Evolutionary conservation across 164 flowering plant species (phyloP).

Genomic region (Nelumbo lutea): DNA sequence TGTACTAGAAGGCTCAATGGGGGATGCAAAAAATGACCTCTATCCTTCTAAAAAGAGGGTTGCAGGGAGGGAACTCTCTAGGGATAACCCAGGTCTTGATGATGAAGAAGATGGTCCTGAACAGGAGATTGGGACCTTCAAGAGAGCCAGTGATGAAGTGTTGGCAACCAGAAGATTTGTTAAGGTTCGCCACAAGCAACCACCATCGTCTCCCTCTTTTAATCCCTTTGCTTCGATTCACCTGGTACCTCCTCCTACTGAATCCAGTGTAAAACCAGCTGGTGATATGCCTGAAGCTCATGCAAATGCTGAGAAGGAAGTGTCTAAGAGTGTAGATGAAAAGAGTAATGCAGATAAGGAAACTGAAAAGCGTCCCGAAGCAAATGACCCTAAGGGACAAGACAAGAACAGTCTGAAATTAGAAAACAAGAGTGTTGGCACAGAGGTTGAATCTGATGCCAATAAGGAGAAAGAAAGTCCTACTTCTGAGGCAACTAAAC

Average conservation of each 20-base stretch:
- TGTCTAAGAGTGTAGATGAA: constrained; percentile 20
- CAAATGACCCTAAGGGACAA: constrained; percentile 7
- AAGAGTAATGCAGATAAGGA: constrained; percentile 19
- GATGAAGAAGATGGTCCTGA: constrained; percentile 67
- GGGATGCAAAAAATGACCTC: constrained; percentile 49
- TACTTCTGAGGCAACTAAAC: constrained; percentile 13
- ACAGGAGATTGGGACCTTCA: constrained; percentile 70
- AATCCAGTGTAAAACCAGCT: constrained; percentile 16
- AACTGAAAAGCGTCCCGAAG: constrained; percentile 17
- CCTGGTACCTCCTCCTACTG: constrained; percentile 40
- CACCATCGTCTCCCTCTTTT: constrained; percentile 47
- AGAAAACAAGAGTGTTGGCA: not conserved
- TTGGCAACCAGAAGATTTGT: constrained; percentile 83
- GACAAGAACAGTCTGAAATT: not conserved
- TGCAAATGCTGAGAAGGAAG: constrained; percentile 19
- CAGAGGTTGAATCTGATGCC: constrained; percentile 18
- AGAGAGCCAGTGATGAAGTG: constrained; percentile 87
- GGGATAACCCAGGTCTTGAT: constrained; percentile 80
- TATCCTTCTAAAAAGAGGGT: constrained; percentile 87
- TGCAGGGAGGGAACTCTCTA: constrained; percentile 74
- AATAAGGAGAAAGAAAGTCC: constrained; percentile 22
- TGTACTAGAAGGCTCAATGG: constrained; percentile 34
- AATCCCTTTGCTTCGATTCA: constrained; percentile 81
- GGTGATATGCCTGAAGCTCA: constrained; percentile 22
- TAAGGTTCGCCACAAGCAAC: constrained; percentile 62